Percentiles rank a stretch among this genome's conserved stretches.
Conservation (phyloP, 257 asterid species). For the Nicotiana obtusifolia region DNA sequence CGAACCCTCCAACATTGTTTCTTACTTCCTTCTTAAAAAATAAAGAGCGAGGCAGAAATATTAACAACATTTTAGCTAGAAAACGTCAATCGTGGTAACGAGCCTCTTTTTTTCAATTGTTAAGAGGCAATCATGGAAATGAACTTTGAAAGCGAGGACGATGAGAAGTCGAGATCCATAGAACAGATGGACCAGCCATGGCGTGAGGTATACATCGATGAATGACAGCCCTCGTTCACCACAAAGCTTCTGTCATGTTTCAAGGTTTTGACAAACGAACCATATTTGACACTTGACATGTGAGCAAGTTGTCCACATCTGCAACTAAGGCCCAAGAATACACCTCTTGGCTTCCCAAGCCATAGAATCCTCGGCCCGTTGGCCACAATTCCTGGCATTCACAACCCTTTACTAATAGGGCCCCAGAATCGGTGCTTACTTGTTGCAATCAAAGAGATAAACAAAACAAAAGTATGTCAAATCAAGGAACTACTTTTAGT, state of each 20-base stretch:
- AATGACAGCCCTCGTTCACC: constrained; percentile 18
- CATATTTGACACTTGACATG: constrained; percentile 15
- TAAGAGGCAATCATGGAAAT: too few relatives aligned
- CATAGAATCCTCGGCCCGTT: background rate
- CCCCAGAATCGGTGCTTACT: background rate
- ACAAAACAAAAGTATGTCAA: background rate
- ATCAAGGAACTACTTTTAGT: background rate
- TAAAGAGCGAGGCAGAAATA: too few relatives aligned
- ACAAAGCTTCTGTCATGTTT: constrained; percentile 2
- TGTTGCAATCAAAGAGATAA: background rate
- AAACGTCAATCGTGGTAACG: background rate
- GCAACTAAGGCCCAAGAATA: background rate
- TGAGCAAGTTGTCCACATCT: constrained; percentile 10
- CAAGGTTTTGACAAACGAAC: constrained; percentile 9
- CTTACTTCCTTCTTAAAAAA: too few relatives aligned
- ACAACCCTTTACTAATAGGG: background rate
- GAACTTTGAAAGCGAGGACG: background rate
- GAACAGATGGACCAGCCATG: background rate
- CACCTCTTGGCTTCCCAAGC: background rate
- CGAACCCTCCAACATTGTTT: too few relatives aligned
- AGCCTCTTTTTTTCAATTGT: too few relatives aligned
- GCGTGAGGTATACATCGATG: background rate
- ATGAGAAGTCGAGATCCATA: background rate
- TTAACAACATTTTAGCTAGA: background rate
- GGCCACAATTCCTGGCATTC: constrained; percentile 15